Evolutionary conservation across 2,329 filamentous ascomycete species (phyloP).

Genomic region (Colletotrichum somersetense): DNA sequence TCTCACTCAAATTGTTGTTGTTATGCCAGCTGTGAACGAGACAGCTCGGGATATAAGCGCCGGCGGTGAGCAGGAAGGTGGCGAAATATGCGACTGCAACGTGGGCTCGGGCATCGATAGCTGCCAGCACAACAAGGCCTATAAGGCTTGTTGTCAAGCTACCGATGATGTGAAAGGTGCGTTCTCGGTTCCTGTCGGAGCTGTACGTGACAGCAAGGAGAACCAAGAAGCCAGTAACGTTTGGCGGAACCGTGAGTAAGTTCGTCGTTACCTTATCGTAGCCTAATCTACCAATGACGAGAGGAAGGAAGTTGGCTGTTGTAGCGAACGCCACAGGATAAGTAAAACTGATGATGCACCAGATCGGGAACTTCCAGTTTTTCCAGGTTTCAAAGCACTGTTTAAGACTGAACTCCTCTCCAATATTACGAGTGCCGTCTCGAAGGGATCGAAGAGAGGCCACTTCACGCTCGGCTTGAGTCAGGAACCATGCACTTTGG

Average conservation of each 20-base stretch:
- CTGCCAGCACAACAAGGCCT: constrained; percentile 62
- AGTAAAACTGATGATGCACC: constrained; percentile 60
- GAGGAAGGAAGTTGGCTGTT: constrained; percentile 60
- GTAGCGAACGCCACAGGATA: constrained; percentile 61
- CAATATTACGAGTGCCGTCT: constrained; percentile 57
- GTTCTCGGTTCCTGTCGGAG: constrained; percentile 59
- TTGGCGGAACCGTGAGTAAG: constrained; percentile 48
- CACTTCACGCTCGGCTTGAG: constrained; percentile 60
- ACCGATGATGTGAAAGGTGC: constrained; percentile 62
- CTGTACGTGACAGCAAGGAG: constrained; percentile 58
- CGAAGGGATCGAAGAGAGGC: constrained; percentile 55
- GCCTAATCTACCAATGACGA: constrained; percentile 59
- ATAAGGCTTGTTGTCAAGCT: constrained; percentile 49
- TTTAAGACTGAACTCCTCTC: constrained; percentile 53
- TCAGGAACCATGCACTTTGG: constrained; percentile 61
- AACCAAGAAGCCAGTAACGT: constrained; percentile 60
- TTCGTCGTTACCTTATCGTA: constrained; percentile 61
- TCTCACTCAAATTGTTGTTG: constrained; percentile 60
- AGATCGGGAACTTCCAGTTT: constrained; percentile 53
- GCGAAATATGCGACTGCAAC: constrained; percentile 63
- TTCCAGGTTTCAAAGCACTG: constrained; percentile 59
- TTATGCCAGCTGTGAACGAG: constrained; percentile 63
- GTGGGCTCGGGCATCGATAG: constrained; percentile 48
- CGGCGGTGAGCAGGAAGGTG: constrained; percentile 62
- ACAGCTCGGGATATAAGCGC: constrained; percentile 62